Conservation (phyloP, 139 green algal species). For the Trebouxia sp. region DNA sequence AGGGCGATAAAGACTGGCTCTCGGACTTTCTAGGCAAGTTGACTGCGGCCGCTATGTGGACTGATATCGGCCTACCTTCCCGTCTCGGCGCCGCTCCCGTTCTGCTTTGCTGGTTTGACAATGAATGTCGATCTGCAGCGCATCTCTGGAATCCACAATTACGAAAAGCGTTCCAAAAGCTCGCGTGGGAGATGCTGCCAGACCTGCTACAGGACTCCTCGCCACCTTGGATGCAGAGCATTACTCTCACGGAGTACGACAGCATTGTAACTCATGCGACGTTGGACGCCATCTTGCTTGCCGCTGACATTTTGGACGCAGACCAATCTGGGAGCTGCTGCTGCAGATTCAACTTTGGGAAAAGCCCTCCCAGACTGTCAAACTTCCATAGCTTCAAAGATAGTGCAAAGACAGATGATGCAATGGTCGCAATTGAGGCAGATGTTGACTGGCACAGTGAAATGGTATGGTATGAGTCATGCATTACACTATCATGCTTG, state of each 20-base stretch:
- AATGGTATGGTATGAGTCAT: neutral
- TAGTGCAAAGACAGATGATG: neutral
- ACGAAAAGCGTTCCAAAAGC: neutral
- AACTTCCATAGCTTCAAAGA: constrained; percentile 23
- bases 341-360: constrained; percentile 16
- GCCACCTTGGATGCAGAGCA: constrained; percentile 24
- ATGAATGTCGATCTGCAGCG: neutral
- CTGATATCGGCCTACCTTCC: neutral
- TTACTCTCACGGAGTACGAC: constrained; percentile 15
- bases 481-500: neutral
- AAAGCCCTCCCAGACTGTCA: constrained; percentile 19
- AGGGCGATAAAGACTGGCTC: neutral
- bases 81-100: no score
- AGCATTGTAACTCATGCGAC: neutral
- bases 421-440: neutral
- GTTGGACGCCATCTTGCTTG: neutral
- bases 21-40: neutral
- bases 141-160: constrained; percentile 25
- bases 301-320: neutral
- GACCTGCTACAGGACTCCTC: constrained; percentile 4
- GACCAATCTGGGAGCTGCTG: neutral
- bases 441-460: constrained; percentile 30
- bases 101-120: neutral
- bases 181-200: constrained; percentile 17
- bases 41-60: no score